Evolutionary conservation across 2,329 filamentous ascomycete genomes (phyloP).

Genomic region (Onygena corvina): DNA sequence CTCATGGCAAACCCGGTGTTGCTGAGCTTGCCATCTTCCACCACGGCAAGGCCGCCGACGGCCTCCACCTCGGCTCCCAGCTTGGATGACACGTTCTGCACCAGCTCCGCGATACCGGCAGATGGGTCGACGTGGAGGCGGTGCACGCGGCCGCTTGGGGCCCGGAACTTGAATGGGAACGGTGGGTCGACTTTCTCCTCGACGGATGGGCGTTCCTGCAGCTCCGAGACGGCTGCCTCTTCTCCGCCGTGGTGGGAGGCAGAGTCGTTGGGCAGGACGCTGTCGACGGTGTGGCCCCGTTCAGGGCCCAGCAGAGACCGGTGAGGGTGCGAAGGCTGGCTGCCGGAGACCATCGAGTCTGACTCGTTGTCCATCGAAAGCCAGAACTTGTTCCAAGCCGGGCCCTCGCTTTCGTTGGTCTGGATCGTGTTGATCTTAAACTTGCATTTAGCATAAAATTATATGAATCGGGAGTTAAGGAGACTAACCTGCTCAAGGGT

Average conservation of each 20-base stretch:
- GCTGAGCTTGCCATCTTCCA: slow-evolving; percentile 67
- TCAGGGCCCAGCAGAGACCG: slow-evolving; percentile 77
- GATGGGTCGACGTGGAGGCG: slow-evolving; percentile 73
- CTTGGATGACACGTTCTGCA: slow-evolving; percentile 67
- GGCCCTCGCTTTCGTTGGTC: slow-evolving; percentile 77
- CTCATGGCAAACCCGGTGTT: slow-evolving; percentile 77
- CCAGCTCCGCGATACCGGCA: slow-evolving; percentile 67
- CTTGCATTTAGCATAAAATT: background rate
- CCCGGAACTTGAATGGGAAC: slow-evolving; percentile 99
- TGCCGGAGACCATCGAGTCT: slow-evolving; percentile 89
- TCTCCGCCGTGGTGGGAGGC: slow-evolving; percentile 68
- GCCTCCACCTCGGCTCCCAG: slow-evolving; percentile 70
- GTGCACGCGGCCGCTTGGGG: slow-evolving; percentile 86
- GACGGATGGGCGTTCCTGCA: slow-evolving; percentile 46
- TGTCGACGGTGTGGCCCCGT: slow-evolving; percentile 56
- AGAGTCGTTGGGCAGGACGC: slow-evolving; percentile 83
- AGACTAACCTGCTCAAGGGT: slow-evolving; percentile 74
- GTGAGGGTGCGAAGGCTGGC: slow-evolving; percentile 51
- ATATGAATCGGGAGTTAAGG: background rate
- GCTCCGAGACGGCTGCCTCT: slow-evolving; percentile 59
- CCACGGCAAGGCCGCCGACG: slow-evolving; percentile 66
- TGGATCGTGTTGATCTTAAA: slow-evolving; percentile 81
- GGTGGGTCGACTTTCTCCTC: slow-evolving; percentile 53
- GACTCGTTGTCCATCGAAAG: slow-evolving; percentile 88
- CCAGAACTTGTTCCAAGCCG: slow-evolving; percentile 99